Percentiles rank a stretch among this genome's conserved stretches.
Conservation (phyloP, 257 asterid species). For the Fraxinus pennsylvanica region DNA sequence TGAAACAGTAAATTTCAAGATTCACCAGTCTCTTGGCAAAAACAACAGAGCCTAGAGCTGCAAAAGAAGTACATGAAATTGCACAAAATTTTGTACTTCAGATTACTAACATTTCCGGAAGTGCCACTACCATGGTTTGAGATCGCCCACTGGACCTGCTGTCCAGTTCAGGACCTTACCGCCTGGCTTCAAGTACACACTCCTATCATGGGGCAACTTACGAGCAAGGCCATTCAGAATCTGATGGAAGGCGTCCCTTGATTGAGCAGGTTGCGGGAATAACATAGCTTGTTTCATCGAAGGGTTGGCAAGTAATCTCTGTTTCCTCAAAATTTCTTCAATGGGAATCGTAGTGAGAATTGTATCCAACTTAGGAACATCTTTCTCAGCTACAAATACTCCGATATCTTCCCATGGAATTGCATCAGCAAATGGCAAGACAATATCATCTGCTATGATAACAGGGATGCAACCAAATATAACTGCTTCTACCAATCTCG, state of each 20-base stretch:
- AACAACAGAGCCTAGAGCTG: constrained; percentile 13
- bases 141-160: constrained; percentile 53
- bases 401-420: constrained; percentile 62
- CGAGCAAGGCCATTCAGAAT: constrained; percentile 72
- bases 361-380: constrained; percentile 53
- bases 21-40: neutral
- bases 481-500: constrained; percentile 80
- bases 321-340: constrained; percentile 62
- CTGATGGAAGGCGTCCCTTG: constrained; percentile 83
- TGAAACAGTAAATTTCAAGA: neutral
- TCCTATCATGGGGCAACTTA: constrained; percentile 42
- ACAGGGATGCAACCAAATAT: constrained; percentile 86
- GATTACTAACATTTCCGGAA: neutral
- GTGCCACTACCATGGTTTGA: constrained; percentile 63
- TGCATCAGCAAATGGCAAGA: constrained; percentile 68
- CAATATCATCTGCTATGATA: constrained; percentile 84
- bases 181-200: constrained; percentile 39
- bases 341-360: constrained; percentile 52
- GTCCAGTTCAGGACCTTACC: constrained; percentile 47
- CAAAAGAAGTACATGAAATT: neutral
- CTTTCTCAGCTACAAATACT: constrained; percentile 50
- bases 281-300: constrained; percentile 61
- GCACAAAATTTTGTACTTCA: neutral
- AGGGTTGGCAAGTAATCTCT: constrained; percentile 56
- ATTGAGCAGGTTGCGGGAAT: constrained; percentile 60